Conservation (phyloP, 805 yeast species). For the Candida endomychidarum region DNA sequence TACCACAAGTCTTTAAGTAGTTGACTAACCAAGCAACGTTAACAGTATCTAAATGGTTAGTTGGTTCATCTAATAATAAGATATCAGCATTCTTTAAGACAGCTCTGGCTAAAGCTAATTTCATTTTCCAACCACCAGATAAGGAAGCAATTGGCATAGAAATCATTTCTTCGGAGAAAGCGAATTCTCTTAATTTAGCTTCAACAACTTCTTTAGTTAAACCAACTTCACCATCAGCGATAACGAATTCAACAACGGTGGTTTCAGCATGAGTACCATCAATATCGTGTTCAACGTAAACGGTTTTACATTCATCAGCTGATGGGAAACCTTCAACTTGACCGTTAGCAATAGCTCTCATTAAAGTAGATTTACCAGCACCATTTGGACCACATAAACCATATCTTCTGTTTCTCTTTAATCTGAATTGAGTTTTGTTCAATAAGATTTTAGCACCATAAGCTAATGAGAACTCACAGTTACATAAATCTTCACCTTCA, state of each 20-base stretch:
- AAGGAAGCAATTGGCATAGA: conserved; percentile 91
- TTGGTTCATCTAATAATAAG: conserved; percentile 98
- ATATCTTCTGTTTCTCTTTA: conserved; percentile 98
- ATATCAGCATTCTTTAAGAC: conserved; percentile 98
- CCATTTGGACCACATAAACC: conserved; percentile 80
- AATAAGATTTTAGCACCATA: conserved; percentile 99
- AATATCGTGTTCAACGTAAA: conserved; percentile 99
- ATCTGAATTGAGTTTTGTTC: conserved; percentile 98
- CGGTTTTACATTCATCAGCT: conserved; percentile 98
- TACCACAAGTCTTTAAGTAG: conserved; percentile 98
- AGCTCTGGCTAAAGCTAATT: conserved; percentile 98
- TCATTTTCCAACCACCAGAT: conserved; percentile 99
- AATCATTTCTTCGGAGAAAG: conserved; percentile 92
- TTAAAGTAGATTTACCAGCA: conserved; percentile 61
- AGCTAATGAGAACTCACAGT: conserved; percentile 99
- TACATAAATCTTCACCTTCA: conserved; percentile 99
- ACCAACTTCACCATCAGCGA: conserved; percentile 77
- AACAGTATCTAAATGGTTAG: conserved; percentile 99
- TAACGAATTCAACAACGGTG: conserved; percentile 88
- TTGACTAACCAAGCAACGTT: conserved; percentile 99
- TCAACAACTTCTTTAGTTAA: conserved; percentile 66
- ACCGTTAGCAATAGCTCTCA: conserved; percentile 97
- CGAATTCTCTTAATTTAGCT: conserved; percentile 82
- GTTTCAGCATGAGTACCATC: conserved; percentile 98
- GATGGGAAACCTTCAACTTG: conserved; percentile 99